Base-by-base conservation (phyloP, 140 eudicot species). In the Ambrosia hybrid region DNA sequence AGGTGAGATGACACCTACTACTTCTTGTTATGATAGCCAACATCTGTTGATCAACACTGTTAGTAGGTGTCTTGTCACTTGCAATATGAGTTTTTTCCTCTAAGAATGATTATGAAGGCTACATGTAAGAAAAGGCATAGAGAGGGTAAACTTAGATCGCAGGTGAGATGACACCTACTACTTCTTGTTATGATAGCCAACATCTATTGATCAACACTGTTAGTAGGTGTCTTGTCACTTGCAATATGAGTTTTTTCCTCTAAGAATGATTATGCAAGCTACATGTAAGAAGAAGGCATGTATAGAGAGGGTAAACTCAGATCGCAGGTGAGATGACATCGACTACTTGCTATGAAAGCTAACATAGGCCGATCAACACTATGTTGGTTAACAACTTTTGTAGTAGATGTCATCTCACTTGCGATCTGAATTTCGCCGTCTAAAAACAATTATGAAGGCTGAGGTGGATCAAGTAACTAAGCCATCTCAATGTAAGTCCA, bases 301-400 rank as follows among this genome's bases (percentile, higher is more conserved):
- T 30, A 33, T 33, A 33, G 17, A 73, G 81, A 76, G 81, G 76
- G 65, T 60, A 76, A 60, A 69, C 57, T 76, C 64, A 37, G 76
- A 71, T 76, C 71, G 81, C 81, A 76, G 81, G 81, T 76, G 76
- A 76, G 81, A 76, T 76, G 81, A 76, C 81, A 76, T 76, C 76
- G 71, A 15, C 81, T 76, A 76, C 80, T 49, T 12, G 6, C 26
- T 30, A 21, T 45, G 4, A 60, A 45, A 48, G 12, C 62, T 16
- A 60, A 15, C 59, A 9, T 3, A 15, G 16, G 5, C 16, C 34
- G 2, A 65, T 13, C 52, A 15, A 39, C 53, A 48, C 17, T 0
- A 8, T 0, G 11, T 57, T 75, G 33, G 81, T 38, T 17, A 49
- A 38, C 57, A 26, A 3, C 13, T 12, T 49, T 13, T 48, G 81